phyloP scores from a whole-genome alignment of 1,284 basidiomycete species.

The Mycena citricolor region DNA sequence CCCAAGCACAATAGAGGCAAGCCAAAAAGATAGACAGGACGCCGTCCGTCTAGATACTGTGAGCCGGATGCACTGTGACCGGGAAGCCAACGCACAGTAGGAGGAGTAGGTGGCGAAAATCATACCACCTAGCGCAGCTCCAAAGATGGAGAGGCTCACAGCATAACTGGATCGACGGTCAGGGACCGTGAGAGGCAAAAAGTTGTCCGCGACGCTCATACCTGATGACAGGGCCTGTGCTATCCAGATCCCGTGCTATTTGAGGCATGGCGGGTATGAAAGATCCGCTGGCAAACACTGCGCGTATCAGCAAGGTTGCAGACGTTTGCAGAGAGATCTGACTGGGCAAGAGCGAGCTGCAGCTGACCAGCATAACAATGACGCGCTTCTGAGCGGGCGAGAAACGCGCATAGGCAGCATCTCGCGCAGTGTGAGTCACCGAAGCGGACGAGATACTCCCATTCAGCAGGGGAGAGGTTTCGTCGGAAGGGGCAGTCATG shows the following conservation, averaged over 20 bases:
- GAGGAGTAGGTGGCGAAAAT: constrained; percentile 55
- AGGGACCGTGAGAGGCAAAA: background rate
- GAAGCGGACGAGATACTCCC: background rate
- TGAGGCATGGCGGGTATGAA: constrained; percentile 72
- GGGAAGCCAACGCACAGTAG: constrained; percentile 41
- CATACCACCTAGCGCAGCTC: constrained; percentile 42
- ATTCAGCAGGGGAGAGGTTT: constrained; percentile 26
- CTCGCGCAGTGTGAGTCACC: constrained; percentile 22
- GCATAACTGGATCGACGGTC: constrained; percentile 29
- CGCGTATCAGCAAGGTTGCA: background rate
- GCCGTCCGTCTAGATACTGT: constrained; percentile 40
- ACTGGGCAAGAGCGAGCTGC: constrained; percentile 49
- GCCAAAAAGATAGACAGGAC: constrained; percentile 41
- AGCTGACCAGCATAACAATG: constrained; percentile 48
- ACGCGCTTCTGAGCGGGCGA: constrained; percentile 40
- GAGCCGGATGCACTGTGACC: background rate
- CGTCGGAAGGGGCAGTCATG: constrained; percentile 23
- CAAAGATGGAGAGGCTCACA: constrained; percentile 46
- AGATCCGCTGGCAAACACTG: constrained; percentile 67
- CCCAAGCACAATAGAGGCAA: constrained; percentile 46
- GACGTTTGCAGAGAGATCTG: background rate
- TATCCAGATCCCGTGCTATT: constrained; percentile 59
- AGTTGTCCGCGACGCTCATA: constrained; percentile 26
- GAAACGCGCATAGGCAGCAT: constrained; percentile 54
- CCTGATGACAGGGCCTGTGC: constrained; percentile 57